Evolutionary conservation across 176 grass and related monocot genomes (phyloP).

Genomic region (Olyra latifolia): DNA sequence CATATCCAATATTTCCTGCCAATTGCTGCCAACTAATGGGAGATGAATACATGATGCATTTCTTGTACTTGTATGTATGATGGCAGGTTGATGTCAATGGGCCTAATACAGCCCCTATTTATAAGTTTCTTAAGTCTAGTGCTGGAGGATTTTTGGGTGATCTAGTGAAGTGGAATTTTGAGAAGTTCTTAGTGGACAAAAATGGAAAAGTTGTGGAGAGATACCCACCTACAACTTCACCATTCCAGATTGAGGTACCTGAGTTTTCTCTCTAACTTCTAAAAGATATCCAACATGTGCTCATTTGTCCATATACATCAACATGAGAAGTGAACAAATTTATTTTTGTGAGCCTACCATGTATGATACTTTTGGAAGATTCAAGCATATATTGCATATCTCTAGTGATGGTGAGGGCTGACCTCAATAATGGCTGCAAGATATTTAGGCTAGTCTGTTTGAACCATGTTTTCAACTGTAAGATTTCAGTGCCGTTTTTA

Average conservation of each 20-base stretch:
- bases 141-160: slow-evolving; percentile 97
- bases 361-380: background rate
- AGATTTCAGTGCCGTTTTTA: background rate
- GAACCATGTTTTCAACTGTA: background rate
- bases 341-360: background rate
- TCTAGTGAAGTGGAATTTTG: slow-evolving; percentile 98
- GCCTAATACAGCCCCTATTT: slow-evolving; percentile 85
- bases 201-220: slow-evolving; percentile 92
- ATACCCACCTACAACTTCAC: slow-evolving; percentile 96
- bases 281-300: background rate
- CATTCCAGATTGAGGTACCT: slow-evolving; percentile 94
- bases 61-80: slow-evolving; percentile 1
- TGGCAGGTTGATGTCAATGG: slow-evolving; percentile 98
- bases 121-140: slow-evolving; percentile 92
- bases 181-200: slow-evolving; percentile 95
- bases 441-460: background rate
- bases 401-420: background rate
- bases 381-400: background rate
- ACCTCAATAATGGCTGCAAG: background rate
- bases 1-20: background rate
- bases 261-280: slow-evolving; percentile 10
- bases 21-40: slow-evolving; percentile 6
- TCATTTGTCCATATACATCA: background rate
- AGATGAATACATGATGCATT: slow-evolving; percentile 12
- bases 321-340: background rate